Evolutionary conservation across 1,139 yeast species (phyloP), one percentile per base, ranked within the genome.

Genomic region (Kurtzmaniella natalensis): DNA sequence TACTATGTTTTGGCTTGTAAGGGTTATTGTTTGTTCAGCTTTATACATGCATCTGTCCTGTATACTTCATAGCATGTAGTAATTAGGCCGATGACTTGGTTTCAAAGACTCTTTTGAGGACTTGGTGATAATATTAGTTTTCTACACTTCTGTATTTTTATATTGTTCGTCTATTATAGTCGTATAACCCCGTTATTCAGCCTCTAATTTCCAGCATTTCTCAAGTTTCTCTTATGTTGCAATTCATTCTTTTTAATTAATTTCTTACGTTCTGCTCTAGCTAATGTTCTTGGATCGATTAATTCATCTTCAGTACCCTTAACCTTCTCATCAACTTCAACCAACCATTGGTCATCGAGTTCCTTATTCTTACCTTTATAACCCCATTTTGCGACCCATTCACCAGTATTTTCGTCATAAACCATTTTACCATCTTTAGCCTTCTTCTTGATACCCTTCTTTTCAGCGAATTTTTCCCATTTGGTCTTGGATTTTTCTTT

Each of bases 381-480:
- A 40, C 99, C 99, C 98, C 98, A 94, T 61, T 88, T 89, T 49
- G 95, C 94, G 40, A 83, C 96, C 98, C 98, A 94, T 61, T 88
- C 89, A 34, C 92, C 92, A 19, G 76, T 64, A 30, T 75, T 94
- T 60, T 94, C 97, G 57, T 92, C 96, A 51, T 67, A 94, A 2
- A 86, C 89, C 76, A 82, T 70, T 65, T 87, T 92, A 33, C 96
- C 96, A 25, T 86, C 83, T 60, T 81, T 88, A 45, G 86, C 85
- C 70, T 86, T 88, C 60, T 94, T 75, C 62, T 83, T 73, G 57
- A 94, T 94, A 48, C 97, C 97, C 69, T 94, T 94, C 72, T 78
- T 84, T 39, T 84, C 83, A 42, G 99, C 99, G 68, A 94, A 94
- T 56, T 76, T 75, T 65, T 94, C 96, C 99, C 99, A 94, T 64